A percentile compares a stretch with the other conserved stretches of the same genome.
These are phyloP conservation scores for Phytophthora crassamura DNA, from an alignment of 352 stramenopile species.

Conservation along the genomic window DNA sequence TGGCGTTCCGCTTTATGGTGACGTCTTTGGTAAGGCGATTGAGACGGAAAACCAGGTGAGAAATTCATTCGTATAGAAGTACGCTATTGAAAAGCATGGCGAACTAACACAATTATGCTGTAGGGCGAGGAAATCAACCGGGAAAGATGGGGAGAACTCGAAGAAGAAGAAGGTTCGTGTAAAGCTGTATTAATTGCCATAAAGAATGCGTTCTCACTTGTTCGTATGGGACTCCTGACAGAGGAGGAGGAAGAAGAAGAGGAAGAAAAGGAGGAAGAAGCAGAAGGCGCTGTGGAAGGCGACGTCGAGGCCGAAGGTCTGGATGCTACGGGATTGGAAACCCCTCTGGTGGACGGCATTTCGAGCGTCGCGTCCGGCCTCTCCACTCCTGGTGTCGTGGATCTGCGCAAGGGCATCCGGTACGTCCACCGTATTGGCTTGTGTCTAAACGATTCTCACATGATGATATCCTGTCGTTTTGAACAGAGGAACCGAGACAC, in stretches of 20 bases:
- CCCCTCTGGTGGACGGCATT: constrained; percentile 65
- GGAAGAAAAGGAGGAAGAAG: constrained; percentile 62
- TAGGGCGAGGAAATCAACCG: constrained; percentile 60
- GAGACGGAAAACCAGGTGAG: constrained; percentile 41
- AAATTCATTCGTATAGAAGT: neutral
- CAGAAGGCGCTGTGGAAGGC: constrained; percentile 39
- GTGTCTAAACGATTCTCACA: neutral
- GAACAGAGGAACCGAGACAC: constrained; percentile 62
- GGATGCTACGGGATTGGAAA: constrained; percentile 67
- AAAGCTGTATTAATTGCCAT: neutral
- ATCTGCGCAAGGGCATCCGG: constrained; percentile 82
- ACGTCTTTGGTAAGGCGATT: constrained; percentile 91
- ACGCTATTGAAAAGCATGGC: neutral
- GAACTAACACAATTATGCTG: constrained; percentile 13
- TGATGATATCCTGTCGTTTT: constrained; percentile 9
- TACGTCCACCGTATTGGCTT: constrained; percentile 17
- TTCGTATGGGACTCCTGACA: constrained; percentile 7
- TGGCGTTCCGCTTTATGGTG: constrained; percentile 96
- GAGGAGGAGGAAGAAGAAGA: constrained; percentile 51
- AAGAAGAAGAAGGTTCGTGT: constrained; percentile 61
- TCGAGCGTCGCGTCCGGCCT: constrained; percentile 74
- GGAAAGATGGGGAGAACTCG: constrained; percentile 76
- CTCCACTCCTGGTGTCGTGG: constrained; percentile 72
- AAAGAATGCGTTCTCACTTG: neutral
- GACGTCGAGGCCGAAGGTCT: constrained; percentile 37